A percentile compares a stretch with the other conserved stretches of the same genome.
phyloP scores from a whole-genome alignment of 768 basidiomycete genomes.

The Amanita muscaria region DNA sequence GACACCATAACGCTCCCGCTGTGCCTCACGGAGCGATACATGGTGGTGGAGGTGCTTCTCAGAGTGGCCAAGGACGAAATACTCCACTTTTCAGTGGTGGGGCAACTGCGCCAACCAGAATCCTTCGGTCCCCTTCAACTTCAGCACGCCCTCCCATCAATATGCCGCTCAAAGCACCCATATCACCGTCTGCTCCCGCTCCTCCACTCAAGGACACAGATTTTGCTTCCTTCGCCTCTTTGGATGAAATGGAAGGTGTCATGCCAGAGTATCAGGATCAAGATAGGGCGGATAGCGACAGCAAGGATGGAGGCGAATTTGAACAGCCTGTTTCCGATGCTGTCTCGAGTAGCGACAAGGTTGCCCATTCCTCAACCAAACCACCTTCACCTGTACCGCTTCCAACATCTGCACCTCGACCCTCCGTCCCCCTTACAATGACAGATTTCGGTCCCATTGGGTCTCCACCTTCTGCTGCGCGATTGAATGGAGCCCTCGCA shows the following conservation, averaged over 20 bases:
- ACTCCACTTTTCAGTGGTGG: constrained; percentile 37
- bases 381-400: constrained; percentile 39
- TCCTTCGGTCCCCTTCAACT: constrained; percentile 24
- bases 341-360: neutral
- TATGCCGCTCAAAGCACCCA: constrained; percentile 54
- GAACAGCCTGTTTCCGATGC: neutral
- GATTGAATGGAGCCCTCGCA: constrained; percentile 22
- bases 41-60: constrained; percentile 13
- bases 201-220: constrained; percentile 71
- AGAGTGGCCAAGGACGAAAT: constrained; percentile 24
- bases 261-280: constrained; percentile 38
- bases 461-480: constrained; percentile 51
- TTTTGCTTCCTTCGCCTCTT: constrained; percentile 56
- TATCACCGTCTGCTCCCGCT: constrained; percentile 72
- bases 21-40: constrained; percentile 27
- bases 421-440: constrained; percentile 27
- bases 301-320: neutral
- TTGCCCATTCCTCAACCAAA: constrained; percentile 7
- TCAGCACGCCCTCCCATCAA: constrained; percentile 35
- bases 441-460: constrained; percentile 79
- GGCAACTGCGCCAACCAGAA: constrained; percentile 61
- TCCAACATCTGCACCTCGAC: constrained; percentile 48
- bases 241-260: constrained; percentile 49
- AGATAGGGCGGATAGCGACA: constrained; percentile 14
- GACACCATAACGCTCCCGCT: constrained; percentile 15